Base-by-base conservation (phyloP, 2,329 filamentous ascomycete genomes). In the Penicillium oxalicum region DNA sequence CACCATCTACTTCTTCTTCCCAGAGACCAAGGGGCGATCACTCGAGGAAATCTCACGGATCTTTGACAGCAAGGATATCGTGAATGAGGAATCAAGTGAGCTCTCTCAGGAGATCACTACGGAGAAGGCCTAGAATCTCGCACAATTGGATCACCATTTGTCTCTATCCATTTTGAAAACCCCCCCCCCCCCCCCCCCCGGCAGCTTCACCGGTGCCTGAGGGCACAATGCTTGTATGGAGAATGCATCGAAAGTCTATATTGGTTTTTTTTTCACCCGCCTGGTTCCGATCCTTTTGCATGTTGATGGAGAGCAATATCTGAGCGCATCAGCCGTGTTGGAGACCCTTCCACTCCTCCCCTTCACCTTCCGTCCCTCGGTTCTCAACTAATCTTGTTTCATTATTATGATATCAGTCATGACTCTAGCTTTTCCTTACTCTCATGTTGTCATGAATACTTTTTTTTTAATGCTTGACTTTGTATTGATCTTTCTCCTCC, bases 1-100 rank as follows among this genome's bases (percentile, higher is more conserved):
- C 0, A 33, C 69, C 12, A 62, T 72, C 13, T 75, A 66, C 53
- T 68, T 73, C 51, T 62, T 73, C 24, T 71, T 68, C 47, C 58
- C 57, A 1, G 57, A 60, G 48, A 61, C 58, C 0, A 60, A 59
- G 36, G 57, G 57, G 9, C 44, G 55, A 8, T 58, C 58, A n/a
- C 49, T 61, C 8, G 58, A 60, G 28, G 58, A 60, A 40, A 48
- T 59, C 27, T 55, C 54, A 8, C 48, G 41, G 29, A 61, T 61
- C 37, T 55, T 61, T 43, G 52, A 58, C 13, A 42, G 27, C 27
- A 43, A 51, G 13, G 35, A 48, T 7, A 5, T 33, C 12, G 26
- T 34, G 39, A 24, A 25, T 1, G 12, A 46, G n/a, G 25, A 40
- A 4, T 18, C 24, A 11, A 36, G 48, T 36, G 43, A 32, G 29